phyloP scores from a whole-genome alignment of 2,329 filamentous ascomycete species.

The Bipolaris bicolor region DNA sequence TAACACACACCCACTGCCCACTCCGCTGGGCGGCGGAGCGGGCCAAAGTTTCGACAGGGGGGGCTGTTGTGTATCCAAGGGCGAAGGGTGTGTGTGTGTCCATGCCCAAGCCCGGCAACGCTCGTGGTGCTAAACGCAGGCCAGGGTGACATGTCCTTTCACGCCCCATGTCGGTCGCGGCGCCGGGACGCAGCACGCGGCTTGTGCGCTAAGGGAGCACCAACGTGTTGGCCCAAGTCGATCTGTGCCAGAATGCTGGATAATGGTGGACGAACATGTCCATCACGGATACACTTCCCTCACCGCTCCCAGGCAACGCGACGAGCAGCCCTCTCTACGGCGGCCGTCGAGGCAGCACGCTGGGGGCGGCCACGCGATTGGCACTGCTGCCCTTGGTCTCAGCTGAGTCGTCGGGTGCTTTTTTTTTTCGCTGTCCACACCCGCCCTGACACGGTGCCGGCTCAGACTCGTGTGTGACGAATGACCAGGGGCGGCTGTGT shows the following conservation, averaged over 20 bases:
- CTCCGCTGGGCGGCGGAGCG: conserved; percentile 38
- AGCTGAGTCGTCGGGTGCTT: conserved; percentile 25
- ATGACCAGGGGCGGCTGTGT: neutral
- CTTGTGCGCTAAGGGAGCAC: conserved; percentile 35
- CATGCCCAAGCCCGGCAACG: conserved; percentile 13
- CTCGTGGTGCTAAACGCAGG: conserved; percentile 22
- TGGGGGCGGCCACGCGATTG: conserved; percentile 31
- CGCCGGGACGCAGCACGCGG: conserved; percentile 43
- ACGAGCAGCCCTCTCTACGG: conserved; percentile 12
- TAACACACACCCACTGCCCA: conserved; percentile 33
- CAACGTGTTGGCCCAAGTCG: conserved; percentile 33
- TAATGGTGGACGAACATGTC: conserved; percentile 18
- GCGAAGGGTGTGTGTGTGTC: conserved; percentile 25
- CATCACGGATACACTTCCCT: conserved; percentile 21
- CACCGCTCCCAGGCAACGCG: conserved; percentile 29
- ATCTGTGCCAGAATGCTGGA: conserved; percentile 39
- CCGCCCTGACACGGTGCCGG: conserved; percentile 25
- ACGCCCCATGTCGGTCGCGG: conserved; percentile 35
- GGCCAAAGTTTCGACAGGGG: conserved; percentile 28
- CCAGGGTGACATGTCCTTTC: conserved; percentile 22
- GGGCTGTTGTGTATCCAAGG: conserved; percentile 3
- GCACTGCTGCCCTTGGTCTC: conserved; percentile 17
- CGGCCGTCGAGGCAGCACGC: conserved; percentile 13
- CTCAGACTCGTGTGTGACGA: conserved; percentile 16
- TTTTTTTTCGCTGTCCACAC: conserved; percentile 12